A percentile compares a stretch with the other conserved stretches of the same genome.
Conservation (phyloP, 805 yeast species). For the Blastobotrys peoriensis region DNA sequence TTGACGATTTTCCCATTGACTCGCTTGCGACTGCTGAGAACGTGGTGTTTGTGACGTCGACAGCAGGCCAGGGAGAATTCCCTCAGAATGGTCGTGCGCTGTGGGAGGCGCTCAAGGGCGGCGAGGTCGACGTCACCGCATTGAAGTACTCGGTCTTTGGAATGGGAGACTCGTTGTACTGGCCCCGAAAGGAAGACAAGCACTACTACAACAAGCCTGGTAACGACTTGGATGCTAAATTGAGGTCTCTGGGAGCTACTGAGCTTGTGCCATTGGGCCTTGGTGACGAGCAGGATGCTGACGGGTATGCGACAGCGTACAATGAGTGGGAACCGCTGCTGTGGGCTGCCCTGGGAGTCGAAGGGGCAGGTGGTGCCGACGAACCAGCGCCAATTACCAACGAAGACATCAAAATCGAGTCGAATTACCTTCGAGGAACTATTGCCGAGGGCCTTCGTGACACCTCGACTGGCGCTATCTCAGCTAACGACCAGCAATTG, state of each 20-base stretch:
- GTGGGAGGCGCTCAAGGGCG: slow-evolving; percentile 64
- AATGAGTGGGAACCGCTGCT: slow-evolving; percentile 75
- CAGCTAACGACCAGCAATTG: slow-evolving; percentile 86
- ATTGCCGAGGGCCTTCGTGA: slow-evolving; percentile 82
- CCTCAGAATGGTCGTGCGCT: slow-evolving; percentile 74
- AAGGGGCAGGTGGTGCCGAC: slow-evolving; percentile 68
- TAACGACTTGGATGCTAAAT: slow-evolving; percentile 59
- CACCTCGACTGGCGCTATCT: slow-evolving; percentile 81
- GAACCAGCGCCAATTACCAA: slow-evolving; percentile 93
- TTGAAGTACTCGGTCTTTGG: slow-evolving; percentile 63
- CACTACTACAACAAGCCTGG: slow-evolving; percentile 92
- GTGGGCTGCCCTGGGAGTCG: slow-evolving; percentile 89
- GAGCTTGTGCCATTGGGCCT: slow-evolving; percentile 70
- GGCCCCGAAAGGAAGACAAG: slow-evolving; percentile 96
- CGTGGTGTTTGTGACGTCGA: slow-evolving; percentile 62
- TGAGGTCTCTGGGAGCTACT: slow-evolving; percentile 66
- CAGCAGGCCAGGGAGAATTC: slow-evolving; percentile 84
- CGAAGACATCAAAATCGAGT: slow-evolving; percentile 88
- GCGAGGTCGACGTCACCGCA: slow-evolving; percentile 56
- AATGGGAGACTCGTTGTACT: slow-evolving; percentile 77
- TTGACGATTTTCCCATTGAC: slow-evolving; percentile 69
- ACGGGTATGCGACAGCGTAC: slow-evolving; percentile 90
- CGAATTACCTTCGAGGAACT: slow-evolving; percentile 87
- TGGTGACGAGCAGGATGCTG: slow-evolving; percentile 98
- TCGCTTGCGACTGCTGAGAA: slow-evolving; percentile 67